Conservation (phyloP, 495 filamentous ascomycete species). For the Trichoderma virens region DNA sequence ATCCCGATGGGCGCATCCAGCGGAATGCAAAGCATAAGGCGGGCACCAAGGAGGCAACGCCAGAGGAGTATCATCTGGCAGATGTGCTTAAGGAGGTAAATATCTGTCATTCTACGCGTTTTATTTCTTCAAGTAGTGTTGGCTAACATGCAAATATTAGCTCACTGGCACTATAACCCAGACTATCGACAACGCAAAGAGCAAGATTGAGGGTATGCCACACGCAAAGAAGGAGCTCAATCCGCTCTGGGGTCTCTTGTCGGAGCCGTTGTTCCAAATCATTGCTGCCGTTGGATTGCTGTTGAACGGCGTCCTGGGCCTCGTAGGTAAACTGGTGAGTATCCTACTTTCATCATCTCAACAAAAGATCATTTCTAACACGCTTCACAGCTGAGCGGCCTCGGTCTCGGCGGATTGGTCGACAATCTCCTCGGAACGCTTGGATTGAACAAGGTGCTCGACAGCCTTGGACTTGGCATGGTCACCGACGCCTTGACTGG, state of each 20-base stretch:
- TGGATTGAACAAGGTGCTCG: conserved; percentile 70
- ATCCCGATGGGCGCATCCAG: conserved; percentile 80
- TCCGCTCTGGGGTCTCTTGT: conserved; percentile 75
- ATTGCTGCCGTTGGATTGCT: conserved; percentile 83
- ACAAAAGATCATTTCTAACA: neutral
- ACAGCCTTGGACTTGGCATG: conserved; percentile 61
- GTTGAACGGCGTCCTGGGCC: conserved; percentile 69
- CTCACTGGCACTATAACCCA: conserved; percentile 52
- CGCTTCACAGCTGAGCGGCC: conserved; percentile 51
- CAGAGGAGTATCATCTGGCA: conserved; percentile 79
- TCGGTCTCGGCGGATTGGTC: conserved; percentile 78
- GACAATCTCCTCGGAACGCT: conserved; percentile 73
- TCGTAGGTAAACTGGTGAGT: conserved; percentile 62
- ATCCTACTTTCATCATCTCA: neutral
- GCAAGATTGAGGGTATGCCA: conserved; percentile 82
- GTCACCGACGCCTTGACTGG: conserved; percentile 48
- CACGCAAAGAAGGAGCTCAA: conserved; percentile 91
- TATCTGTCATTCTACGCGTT: too few species aligned
- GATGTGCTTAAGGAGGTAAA: conserved; percentile 67
- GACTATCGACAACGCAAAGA: conserved; percentile 82
- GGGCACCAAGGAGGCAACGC: conserved; percentile 70
- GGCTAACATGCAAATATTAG: conserved; percentile 32
- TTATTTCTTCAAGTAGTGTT: neutral
- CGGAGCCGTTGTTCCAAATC: conserved; percentile 86
- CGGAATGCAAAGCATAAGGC: conserved; percentile 81